A percentile compares a stretch with the other conserved stretches of the same genome.
These are phyloP conservation scores for Pilaira anomala DNA, from an alignment of 192 early-diverging fungal genomes.

Conservation along the genomic window DNA sequence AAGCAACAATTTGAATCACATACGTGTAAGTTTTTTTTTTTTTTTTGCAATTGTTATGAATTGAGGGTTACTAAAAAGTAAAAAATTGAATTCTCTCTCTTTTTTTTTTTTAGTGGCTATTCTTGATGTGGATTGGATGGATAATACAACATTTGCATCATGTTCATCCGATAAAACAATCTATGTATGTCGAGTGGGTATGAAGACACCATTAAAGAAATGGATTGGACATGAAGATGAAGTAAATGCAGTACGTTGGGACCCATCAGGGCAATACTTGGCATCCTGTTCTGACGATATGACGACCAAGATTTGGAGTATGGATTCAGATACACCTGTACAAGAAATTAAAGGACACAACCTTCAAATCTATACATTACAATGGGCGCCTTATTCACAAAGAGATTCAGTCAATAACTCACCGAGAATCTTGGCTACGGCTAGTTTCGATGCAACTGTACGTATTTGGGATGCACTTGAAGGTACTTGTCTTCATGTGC, in stretches of 20 bases:
- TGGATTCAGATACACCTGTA: constrained; percentile 52
- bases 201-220: constrained; percentile 62
- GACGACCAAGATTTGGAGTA: constrained; percentile 74
- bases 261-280: constrained; percentile 58
- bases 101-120: constrained; percentile 45
- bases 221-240: constrained; percentile 80
- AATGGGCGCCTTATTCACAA: constrained; percentile 69
- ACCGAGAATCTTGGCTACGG: constrained; percentile 62
- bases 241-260: constrained; percentile 78
- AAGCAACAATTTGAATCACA: constrained; percentile 75
- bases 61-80: too few relatives aligned
- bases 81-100: not conserved
- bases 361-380: constrained; percentile 74
- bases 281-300: constrained; percentile 79
- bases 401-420: constrained; percentile 18
- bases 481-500: constrained; percentile 61
- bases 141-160: constrained; percentile 88
- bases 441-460: constrained; percentile 78
- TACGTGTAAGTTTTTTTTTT: constrained; percentile 35
- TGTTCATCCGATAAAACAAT: constrained; percentile 80
- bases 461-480: constrained; percentile 83
- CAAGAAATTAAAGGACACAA: constrained; percentile 65
- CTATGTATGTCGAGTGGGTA: constrained; percentile 75
- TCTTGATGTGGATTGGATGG: constrained; percentile 91
- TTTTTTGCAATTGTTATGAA: too few relatives aligned